Evolutionary conservation across 768 basidiomycete species (phyloP), one percentile per base, ranked within the genome.

Genomic region (Favolaschia claudopus): DNA sequence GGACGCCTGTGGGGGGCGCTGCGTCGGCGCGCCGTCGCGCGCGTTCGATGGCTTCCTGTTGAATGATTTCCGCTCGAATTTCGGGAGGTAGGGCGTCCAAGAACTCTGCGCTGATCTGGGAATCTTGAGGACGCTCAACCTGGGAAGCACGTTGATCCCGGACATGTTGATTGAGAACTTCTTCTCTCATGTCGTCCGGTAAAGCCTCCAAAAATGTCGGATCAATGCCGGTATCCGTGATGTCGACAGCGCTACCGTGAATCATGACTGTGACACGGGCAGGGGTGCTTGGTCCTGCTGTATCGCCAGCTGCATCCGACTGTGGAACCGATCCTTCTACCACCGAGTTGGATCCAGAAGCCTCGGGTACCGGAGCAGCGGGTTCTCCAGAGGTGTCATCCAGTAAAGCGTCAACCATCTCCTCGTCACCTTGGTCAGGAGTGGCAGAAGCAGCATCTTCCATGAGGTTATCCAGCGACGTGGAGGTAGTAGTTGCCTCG

Each of bases 101-200:
- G 76, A 99, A 99, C 76, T 99, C 97, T 2, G 89, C 72, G 73
- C 92, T 96, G 74, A 99, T 96, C 68, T 92, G 89, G 0, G 94
- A 94, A 65, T 94, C 94, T 17, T 85, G 79, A 31, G 86, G 91
- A 42, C 85, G 82, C 71, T 90, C 90, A 54, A 88, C 78, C 69
- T 87, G 81, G 5, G 93, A 87, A 12, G 92, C 88, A 36, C 90
- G 88, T 59, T 89, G 93, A 66, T 99, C 97, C 9, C 95, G 89
- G 65, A 98, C 88, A 69, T 99, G 96, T 69, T 99, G 97, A 67
- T 96, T 95, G 50, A 99, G 82, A 32, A 99, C 95, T 70, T 99
- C 97, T 70, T 97, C 96, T 47, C 97, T 87, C 91, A 99, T 99
- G 64, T 99, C 96, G 70, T 99, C 97, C 0, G 97, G 97, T 9